Base-by-base conservation (phyloP, 2,329 filamentous ascomycete species). In the Thelonectria olida region DNA sequence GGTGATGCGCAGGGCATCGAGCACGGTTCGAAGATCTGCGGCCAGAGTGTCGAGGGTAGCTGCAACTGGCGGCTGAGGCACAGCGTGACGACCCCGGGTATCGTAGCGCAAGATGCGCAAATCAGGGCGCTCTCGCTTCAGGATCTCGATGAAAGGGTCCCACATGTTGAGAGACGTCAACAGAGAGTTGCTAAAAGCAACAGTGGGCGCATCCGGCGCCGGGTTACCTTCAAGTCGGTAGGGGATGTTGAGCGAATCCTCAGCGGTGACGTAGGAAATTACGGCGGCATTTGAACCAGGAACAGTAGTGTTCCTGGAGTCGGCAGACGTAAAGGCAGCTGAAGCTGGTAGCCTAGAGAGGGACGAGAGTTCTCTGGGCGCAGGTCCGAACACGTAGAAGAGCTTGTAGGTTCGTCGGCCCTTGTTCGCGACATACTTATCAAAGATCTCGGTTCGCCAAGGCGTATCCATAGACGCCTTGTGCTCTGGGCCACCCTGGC, bases 131-230 rank as follows among this genome's bases (percentile, higher is more conserved):
- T 85, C 72, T 0, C 78, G 74, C 51, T 84, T 83, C 66, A 96
- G 84, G n/a, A 86, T 78, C 1, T 80, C 78, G 1, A 96, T 79
- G 61, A 96, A 87, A 2, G 82, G 82, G 69, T 96, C 90, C 93
- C 93, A 97, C 85, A 97, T 96, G 74, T 86, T 82, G 65, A 90
- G 84, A 48, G 90, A 88, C 2, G 92, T 92, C 7, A 97, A 85
- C 50, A 97, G 89, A 1, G 90, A 94, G 81, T 96, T 96, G 77
- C 84, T 85, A 67, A 94, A 90, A 19, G 92, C 88, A 10, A 97
- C 82, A 0, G 90, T 85, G 0, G 92, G 92, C 0, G 92, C 91
- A 19, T 84, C 73, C 0, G 88, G 86, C 28, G 88, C 83, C 0
- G 85, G 71, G 65, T 86, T 90, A 55, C 93, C 93, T 75, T 96